These are phyloP conservation scores for Solanum sparsipilum DNA, from an alignment of 257 asterid species.

Conservation along the genomic window DNA sequence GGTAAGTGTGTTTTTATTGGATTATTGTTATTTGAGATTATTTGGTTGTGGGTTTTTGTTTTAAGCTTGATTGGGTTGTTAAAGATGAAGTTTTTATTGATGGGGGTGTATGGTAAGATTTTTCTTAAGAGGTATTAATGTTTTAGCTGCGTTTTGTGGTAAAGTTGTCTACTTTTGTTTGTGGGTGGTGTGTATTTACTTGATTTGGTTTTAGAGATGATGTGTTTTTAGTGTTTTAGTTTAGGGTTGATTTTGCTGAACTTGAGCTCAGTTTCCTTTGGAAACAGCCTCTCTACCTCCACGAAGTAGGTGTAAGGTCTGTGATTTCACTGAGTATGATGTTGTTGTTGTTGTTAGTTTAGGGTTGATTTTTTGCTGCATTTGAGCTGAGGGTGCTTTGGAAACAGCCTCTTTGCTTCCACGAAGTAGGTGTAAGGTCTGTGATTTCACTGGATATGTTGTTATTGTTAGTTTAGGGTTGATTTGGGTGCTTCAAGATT, in stretches of 20 bases:
- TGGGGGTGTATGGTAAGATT: neutral
- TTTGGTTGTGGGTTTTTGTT: neutral
- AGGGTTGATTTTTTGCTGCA: neutral
- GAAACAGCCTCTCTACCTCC: neutral
- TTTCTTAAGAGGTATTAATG: neutral
- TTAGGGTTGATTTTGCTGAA: neutral
- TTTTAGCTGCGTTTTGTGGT: neutral
- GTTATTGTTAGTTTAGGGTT: neutral
- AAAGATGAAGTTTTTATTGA: neutral
- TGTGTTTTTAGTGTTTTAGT: neutral
- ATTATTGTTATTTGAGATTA: neutral
- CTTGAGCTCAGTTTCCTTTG: neutral
- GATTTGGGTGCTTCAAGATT: neutral
- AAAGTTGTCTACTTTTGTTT: neutral
- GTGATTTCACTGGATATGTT: neutral
- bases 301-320: neutral
- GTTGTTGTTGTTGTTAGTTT: neutral
- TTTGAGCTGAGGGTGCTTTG: neutral
- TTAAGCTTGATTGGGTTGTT: neutral
- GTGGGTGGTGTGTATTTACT: neutral
- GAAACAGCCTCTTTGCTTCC: neutral
- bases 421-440: neutral
- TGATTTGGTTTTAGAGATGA: neutral
- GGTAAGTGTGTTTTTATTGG: neutral
- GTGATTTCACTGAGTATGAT: neutral